phyloP scores from a whole-genome alignment of 2,329 filamentous ascomycete genomes.

The Sarocladiaceae sp. region DNA sequence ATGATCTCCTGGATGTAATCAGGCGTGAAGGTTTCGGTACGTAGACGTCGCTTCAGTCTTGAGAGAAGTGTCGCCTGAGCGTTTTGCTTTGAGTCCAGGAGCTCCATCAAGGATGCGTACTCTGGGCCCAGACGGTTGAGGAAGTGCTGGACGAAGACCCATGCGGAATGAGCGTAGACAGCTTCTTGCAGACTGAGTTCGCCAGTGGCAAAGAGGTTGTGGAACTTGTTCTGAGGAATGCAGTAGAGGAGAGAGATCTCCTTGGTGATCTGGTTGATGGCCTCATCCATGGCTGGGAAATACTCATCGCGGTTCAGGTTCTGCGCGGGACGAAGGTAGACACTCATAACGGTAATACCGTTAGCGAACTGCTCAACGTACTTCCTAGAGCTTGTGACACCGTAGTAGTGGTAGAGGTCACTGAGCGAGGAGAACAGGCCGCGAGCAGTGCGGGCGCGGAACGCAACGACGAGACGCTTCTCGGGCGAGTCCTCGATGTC shows the following conservation, averaged over 20 bases:
- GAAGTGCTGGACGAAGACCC: conserved; percentile 98
- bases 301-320: conserved; percentile 42
- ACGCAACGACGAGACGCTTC: conserved; percentile 90
- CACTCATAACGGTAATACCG: conserved; percentile 92
- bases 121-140: conserved; percentile 90
- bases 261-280: conserved; percentile 98
- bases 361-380: conserved; percentile 99
- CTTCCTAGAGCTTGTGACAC: conserved; percentile 90
- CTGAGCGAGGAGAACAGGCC: conserved; percentile 93
- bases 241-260: conserved; percentile 96
- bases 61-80: conserved; percentile 78
- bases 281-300: conserved; percentile 78
- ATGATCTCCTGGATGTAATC: conserved; percentile 99
- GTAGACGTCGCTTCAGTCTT: conserved; percentile 90
- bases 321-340: conserved; percentile 75
- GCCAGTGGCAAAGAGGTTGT: conserved; percentile 78
- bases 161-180: conserved; percentile 94
- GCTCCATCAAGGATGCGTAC: conserved; percentile 77
- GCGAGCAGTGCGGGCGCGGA: conserved; percentile 85
- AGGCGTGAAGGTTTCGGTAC: conserved; percentile 94
- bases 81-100: conserved; percentile 75
- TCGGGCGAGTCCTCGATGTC: conserved; percentile 88
- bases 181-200: conserved; percentile 90
- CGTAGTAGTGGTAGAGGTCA: conserved; percentile 98
- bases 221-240: conserved; percentile 94